Conservation (phyloP, 139 green algal genomes). For the Desmodesmus armatus region DNA sequence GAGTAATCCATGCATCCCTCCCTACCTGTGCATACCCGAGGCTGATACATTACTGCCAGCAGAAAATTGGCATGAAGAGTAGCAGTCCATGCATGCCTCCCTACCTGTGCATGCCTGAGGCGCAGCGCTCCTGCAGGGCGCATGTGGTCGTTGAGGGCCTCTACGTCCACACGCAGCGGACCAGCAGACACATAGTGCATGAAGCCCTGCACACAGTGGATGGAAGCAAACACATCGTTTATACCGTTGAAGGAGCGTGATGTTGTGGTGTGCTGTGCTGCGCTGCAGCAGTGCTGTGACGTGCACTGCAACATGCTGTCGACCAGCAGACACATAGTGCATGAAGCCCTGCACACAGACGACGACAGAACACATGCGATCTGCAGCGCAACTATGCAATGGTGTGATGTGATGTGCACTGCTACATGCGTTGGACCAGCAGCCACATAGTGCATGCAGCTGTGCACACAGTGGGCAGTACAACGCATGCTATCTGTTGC, state of each 20-base stretch:
- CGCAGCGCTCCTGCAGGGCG: constrained; percentile 25
- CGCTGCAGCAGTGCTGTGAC: not conserved
- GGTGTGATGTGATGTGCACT: too few species aligned
- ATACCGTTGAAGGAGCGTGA: not conserved
- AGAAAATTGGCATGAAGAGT: too few species aligned
- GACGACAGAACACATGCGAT: too few species aligned
- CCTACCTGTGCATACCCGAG: too few species aligned
- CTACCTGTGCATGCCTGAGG: constrained; percentile 35
- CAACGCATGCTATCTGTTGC: not conserved
- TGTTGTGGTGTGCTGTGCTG: not conserved
- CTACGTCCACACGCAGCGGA: constrained; percentile 72
- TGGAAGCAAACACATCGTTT: not conserved
- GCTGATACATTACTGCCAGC: too few species aligned
- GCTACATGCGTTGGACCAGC: too few species aligned
- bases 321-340: not conserved
- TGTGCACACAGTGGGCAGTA: too few species aligned
- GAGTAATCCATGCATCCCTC: too few species aligned
- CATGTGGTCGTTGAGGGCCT: constrained; percentile 87
- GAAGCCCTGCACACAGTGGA: constrained; percentile 60
- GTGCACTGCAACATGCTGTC: not conserved
- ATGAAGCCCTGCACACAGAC: not conserved
- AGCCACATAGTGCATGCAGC: too few species aligned
- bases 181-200: constrained; percentile 57
- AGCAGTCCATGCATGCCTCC: too few species aligned
- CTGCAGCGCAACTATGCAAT: too few species aligned